Evolutionary conservation across 345 rosid species (phyloP).

Genomic region (Pistacia vera): DNA sequence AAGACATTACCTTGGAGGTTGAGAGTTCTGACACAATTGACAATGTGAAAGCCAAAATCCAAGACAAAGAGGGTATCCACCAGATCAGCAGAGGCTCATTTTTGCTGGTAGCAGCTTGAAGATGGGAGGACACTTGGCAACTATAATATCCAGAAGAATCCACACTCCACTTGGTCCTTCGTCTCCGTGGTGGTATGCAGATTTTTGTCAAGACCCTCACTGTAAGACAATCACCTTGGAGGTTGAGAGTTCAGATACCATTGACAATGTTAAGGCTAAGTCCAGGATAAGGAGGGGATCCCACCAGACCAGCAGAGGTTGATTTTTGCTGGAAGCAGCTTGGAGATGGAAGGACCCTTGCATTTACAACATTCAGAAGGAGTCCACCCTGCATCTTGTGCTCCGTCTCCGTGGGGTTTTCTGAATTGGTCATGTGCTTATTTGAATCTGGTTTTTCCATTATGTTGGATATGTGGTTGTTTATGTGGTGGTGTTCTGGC

Average conservation of each 20-base stretch:
- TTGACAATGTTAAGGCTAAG: neutral
- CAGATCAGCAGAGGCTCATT: constrained; percentile 23
- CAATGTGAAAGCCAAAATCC: constrained; percentile 22
- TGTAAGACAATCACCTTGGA: constrained; percentile 21
- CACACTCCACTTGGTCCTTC: constrained; percentile 29
- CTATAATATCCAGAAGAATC: constrained; percentile 29
- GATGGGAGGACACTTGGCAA: constrained; percentile 18
- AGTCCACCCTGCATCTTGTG: constrained; percentile 10
- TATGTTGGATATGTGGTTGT: neutral
- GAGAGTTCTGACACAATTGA: constrained; percentile 24
- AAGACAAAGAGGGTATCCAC: constrained; percentile 26
- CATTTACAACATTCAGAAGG: neutral
- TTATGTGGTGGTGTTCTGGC: neutral
- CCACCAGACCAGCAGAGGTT: neutral
- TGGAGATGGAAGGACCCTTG: neutral
- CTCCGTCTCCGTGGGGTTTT: constrained; percentile 22
- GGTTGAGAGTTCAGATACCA: neutral
- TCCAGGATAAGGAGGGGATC: neutral
- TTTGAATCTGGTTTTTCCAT: too few species aligned
- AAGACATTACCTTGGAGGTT: constrained; percentile 25
- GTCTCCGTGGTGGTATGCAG: constrained; percentile 38
- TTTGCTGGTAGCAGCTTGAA: constrained; percentile 25
- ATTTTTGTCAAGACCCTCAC: constrained; percentile 29
- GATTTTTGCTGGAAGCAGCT: neutral
- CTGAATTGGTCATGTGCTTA: neutral